phyloP scores from a whole-genome alignment of 1,284 basidiomycete species.

The Ustilago tritici region DNA sequence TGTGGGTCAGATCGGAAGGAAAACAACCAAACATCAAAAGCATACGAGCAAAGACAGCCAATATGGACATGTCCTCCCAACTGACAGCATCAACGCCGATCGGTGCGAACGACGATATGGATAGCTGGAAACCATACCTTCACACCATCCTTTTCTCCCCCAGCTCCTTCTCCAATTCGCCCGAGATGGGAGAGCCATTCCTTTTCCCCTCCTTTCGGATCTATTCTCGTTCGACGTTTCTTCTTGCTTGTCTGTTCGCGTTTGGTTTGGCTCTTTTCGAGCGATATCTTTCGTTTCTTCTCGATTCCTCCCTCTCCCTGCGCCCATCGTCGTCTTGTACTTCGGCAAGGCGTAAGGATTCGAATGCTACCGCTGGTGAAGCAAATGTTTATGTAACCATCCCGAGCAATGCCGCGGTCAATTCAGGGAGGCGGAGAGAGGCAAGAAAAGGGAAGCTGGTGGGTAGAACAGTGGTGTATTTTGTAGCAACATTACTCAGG shows the following conservation, averaged over 20 bases:
- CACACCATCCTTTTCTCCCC: slow-evolving; percentile 35
- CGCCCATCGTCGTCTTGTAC: neutral
- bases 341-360: neutral
- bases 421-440: too few species aligned
- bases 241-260: slow-evolving; percentile 19
- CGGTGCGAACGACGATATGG: slow-evolving; percentile 9
- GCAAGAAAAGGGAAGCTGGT: neutral
- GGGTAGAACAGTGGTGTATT: slow-evolving; percentile 16
- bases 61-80: slow-evolving; percentile 26
- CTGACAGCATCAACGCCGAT: neutral
- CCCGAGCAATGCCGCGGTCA: neutral
- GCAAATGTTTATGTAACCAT: slow-evolving; percentile 17
- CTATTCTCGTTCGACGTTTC: slow-evolving; percentile 19
- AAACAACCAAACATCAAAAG: too few species aligned
- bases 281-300: slow-evolving; percentile 6
- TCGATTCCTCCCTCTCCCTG: slow-evolving; percentile 12
- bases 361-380: neutral
- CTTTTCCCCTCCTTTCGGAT: slow-evolving; percentile 39
- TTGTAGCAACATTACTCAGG: slow-evolving; percentile 20
- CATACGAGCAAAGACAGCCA: neutral
- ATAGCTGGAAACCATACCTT: slow-evolving; percentile 42
- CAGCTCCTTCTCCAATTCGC: neutral
- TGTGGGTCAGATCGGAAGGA: too few species aligned
- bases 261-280: slow-evolving; percentile 21
- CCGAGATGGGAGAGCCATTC: slow-evolving; percentile 23